Conservation (phyloP, 768 basidiomycete genomes). For the Sporobolomyces phaffii region DNA sequence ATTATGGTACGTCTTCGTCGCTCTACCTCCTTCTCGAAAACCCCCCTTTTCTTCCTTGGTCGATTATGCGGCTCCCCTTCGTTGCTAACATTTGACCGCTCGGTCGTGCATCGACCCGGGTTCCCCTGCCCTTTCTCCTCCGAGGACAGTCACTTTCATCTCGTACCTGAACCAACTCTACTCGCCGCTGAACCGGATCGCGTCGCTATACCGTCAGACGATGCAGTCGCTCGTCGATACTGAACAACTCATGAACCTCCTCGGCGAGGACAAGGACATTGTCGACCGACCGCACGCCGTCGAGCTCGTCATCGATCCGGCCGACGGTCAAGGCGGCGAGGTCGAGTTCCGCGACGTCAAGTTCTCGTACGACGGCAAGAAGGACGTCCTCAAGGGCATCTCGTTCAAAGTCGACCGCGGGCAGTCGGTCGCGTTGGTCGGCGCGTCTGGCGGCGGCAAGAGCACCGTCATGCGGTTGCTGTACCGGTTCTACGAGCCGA, state of each 20-base stretch:
- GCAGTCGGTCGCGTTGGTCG: conserved; percentile 81
- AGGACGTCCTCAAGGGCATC: conserved; percentile 61
- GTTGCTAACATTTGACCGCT: too few species aligned
- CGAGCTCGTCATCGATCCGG: conserved; percentile 52
- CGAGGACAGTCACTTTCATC: conserved; percentile 61
- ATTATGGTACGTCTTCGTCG: conserved; percentile 3
- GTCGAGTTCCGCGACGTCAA: conserved; percentile 86
- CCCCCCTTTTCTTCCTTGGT: too few species aligned
- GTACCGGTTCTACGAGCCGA: conserved; percentile 86
- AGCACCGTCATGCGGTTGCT: conserved; percentile 58
- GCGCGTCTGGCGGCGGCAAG: conserved; percentile 73
- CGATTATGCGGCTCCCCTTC: too few species aligned
- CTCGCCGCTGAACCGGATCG: conserved; percentile 27
- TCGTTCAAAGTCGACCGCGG: conserved; percentile 85
- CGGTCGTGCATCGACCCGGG: too few species aligned
- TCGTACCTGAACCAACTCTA: conserved; percentile 66
- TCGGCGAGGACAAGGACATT: conserved; percentile 77
- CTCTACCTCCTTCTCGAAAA: neutral
- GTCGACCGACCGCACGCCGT: conserved; percentile 70
- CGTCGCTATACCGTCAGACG: conserved; percentile 38
- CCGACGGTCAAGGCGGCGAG: conserved; percentile 61
- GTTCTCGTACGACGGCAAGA: conserved; percentile 63
- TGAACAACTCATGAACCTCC: conserved; percentile 71
- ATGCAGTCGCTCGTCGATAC: conserved; percentile 62
- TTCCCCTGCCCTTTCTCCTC: neutral